phyloP scores from a whole-genome alignment of 495 filamentous ascomycete genomes.

The Daldinia caldariorum region DNA sequence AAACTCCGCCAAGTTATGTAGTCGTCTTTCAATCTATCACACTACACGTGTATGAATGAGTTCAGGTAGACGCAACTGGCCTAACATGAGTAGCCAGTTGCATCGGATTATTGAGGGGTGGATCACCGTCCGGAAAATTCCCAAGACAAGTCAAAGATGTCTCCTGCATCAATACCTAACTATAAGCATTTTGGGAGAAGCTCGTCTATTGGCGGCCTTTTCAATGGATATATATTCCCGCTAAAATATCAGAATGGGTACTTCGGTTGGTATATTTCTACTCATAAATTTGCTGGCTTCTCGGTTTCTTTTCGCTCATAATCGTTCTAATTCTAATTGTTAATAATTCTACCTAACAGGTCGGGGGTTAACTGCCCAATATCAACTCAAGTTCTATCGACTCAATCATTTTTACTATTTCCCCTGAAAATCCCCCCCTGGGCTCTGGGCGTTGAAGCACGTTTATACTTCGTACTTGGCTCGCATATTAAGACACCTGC shows the following conservation, averaged over 20 bases:
- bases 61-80: slow-evolving; percentile 29
- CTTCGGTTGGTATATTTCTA: slow-evolving; percentile 17
- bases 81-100: slow-evolving; percentile 36
- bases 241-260: slow-evolving; percentile 14
- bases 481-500: slow-evolving; percentile 17
- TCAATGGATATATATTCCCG: slow-evolving; percentile 12
- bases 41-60: slow-evolving; percentile 41
- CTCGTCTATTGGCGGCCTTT: slow-evolving; percentile 26
- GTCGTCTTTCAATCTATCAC: slow-evolving; percentile 25
- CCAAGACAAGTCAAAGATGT: slow-evolving; percentile 20
- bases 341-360: background rate
- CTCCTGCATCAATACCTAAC: slow-evolving; percentile 43
- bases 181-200: slow-evolving; percentile 15
- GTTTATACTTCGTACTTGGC: slow-evolving; percentile 17
- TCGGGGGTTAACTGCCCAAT: slow-evolving; percentile 3
- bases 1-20: slow-evolving; percentile 34
- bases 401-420: background rate
- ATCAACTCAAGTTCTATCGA: slow-evolving; percentile 5
- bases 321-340: slow-evolving; percentile 16
- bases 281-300: slow-evolving; percentile 20
- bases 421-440: background rate
- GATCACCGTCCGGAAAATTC: slow-evolving; percentile 25
- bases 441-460: background rate
- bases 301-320: slow-evolving; percentile 5
- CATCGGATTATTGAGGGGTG: slow-evolving; percentile 19